Evolutionary conservation across 495 filamentous ascomycete species (phyloP).

Genomic region (Monascus purpureus): DNA sequence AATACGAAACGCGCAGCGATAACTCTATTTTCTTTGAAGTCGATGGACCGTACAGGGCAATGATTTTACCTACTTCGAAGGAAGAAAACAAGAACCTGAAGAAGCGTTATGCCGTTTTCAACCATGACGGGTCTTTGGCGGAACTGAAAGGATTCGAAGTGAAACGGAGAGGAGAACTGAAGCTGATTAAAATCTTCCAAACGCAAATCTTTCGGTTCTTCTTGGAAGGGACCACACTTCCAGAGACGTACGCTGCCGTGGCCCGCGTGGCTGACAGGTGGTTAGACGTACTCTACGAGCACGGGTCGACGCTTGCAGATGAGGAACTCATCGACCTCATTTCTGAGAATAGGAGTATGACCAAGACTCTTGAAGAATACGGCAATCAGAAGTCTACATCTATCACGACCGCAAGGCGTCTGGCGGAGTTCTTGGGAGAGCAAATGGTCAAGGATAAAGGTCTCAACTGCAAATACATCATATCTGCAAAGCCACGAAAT

Average conservation of each 20-base stretch:
- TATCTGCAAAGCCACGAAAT: conserved; percentile 71
- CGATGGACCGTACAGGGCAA: conserved; percentile 91
- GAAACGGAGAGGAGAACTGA: conserved; percentile 94
- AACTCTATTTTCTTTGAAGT: conserved; percentile 99
- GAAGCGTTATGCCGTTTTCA: conserved; percentile 98
- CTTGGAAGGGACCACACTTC: conserved; percentile 71
- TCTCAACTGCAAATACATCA: conserved; percentile 98
- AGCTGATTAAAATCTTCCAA: conserved; percentile 99
- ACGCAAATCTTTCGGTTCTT: conserved; percentile 99
- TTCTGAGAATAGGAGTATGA: conserved; percentile 96
- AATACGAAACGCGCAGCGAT: conserved; percentile 90
- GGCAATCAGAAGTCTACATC: conserved; percentile 91
- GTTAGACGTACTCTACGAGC: conserved; percentile 84
- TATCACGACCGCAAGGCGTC: conserved; percentile 90
- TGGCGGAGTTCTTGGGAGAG: conserved; percentile 92
- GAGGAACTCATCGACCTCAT: conserved; percentile 98
- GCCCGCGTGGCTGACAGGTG: conserved; percentile 93
- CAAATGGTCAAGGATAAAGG: conserved; percentile 99
- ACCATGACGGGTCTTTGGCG: conserved; percentile 91
- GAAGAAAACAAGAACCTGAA: conserved; percentile 99
- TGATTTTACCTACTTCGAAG: conserved; percentile 94
- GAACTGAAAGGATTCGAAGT: conserved; percentile 97
- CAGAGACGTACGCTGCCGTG: conserved; percentile 81
- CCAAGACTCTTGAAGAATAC: conserved; percentile 92
- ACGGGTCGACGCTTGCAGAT: conserved; percentile 77